A percentile compares a stretch with the other conserved stretches of the same genome.
Conservation (phyloP, 164 flowering plant genomes). For the Piper betle region DNA sequence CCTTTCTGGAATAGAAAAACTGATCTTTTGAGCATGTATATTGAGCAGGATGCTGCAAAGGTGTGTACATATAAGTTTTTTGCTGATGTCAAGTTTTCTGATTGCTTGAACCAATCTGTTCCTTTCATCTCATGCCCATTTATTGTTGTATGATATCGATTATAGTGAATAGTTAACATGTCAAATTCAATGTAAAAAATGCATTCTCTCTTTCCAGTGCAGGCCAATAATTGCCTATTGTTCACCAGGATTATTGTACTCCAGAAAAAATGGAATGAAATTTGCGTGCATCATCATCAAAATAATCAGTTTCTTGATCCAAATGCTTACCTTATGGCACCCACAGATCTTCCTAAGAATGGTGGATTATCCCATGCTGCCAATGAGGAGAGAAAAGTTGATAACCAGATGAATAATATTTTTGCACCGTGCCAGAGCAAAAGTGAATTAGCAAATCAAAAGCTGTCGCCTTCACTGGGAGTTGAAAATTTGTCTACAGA, state of each 20-base stretch:
- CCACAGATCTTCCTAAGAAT: slow-evolving; percentile 17
- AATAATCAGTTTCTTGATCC: slow-evolving; percentile 10
- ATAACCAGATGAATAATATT: slow-evolving; percentile 5
- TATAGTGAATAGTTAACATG: too few relatives aligned
- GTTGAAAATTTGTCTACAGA: slow-evolving; percentile 14
- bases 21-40: slow-evolving; percentile 14
- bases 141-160: too few relatives aligned
- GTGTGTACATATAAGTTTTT: slow-evolving; percentile 15
- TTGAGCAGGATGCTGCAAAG: slow-evolving; percentile 18
- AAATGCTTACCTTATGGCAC: slow-evolving; percentile 9
- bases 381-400: slow-evolving; percentile 14
- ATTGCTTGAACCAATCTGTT: neutral
- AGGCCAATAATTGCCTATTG: slow-evolving; percentile 55
- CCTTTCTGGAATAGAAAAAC: slow-evolving; percentile 36
- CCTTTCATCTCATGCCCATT: neutral
- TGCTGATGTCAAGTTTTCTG: neutral
- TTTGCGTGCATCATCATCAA: slow-evolving; percentile 42
- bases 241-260: slow-evolving; percentile 30
- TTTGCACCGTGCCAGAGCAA: slow-evolving; percentile 14
- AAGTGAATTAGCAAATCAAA: slow-evolving; percentile 14
- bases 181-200: slow-evolving; percentile 17
- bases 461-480: slow-evolving; percentile 10
- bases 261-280: slow-evolving; percentile 56
- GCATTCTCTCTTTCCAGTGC: slow-evolving; percentile 49
- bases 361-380: slow-evolving; percentile 21